Conservation (phyloP, 2,329 filamentous ascomycete genomes). For the Aspergillus sp. region DNA sequence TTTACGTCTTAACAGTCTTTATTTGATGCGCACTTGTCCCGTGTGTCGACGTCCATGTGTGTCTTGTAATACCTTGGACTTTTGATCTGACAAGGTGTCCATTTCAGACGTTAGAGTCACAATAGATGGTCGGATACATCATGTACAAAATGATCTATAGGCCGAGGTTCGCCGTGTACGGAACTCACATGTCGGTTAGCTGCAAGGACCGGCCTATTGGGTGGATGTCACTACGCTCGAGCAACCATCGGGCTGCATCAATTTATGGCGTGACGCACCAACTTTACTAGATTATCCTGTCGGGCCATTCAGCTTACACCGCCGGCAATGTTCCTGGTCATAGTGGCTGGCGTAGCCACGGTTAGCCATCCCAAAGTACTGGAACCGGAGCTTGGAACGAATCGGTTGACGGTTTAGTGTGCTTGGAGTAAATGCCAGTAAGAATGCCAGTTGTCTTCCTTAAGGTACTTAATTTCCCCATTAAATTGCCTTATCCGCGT, state of each 20-base stretch:
- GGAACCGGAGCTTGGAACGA: neutral
- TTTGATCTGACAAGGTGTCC: neutral
- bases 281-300: neutral
- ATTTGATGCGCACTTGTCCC: too few relatives aligned
- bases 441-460: neutral
- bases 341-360: neutral
- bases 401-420: neutral
- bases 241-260: neutral
- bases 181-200: neutral
- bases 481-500: neutral
- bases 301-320: neutral
- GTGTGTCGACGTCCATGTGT: too few relatives aligned
- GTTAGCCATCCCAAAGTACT: neutral
- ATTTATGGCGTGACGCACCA: neutral
- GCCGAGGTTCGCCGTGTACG: neutral
- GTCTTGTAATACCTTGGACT: too few relatives aligned
- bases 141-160: neutral
- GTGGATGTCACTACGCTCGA: neutral
- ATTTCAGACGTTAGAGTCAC: neutral
- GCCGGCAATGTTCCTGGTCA: neutral
- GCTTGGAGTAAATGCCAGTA: neutral
- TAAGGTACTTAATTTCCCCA: neutral
- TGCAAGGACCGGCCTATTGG: neutral
- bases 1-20: neutral
- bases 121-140: neutral